Base-by-base conservation (phyloP, 805 yeast species). In the Metschnikowia lunata region DNA sequence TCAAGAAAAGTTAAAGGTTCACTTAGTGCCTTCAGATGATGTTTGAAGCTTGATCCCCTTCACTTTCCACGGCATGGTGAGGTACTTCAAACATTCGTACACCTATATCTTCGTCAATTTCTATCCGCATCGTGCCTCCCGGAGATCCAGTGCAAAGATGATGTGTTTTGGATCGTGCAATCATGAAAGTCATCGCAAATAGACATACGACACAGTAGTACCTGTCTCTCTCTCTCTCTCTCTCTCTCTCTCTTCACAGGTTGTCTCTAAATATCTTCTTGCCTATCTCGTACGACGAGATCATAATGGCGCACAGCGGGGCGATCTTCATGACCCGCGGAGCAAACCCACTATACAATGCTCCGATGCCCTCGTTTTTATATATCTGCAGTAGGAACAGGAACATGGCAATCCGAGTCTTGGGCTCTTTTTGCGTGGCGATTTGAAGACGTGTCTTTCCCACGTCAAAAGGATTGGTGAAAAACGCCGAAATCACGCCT, bases 231-330 rank as follows among this genome's bases (percentile, higher is more conserved):
- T 18, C 23, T 18, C 23, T 30, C 36, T 35, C 23, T 18, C 23
- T 18, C 23, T 5, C 23, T 18, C 3, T 18, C 23, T 18, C 23
- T 30, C 36, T 35, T 42, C 39, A 41, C 39, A 44, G 34, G 28
- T 34, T 53, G 31, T 50, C 53, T 43, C 55, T 63, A 52, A 71
- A 71, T 14, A 71, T 52, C 48, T 79, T 78, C 63, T 93, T 93
- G 26, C 95, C 85, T 36, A 90, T 71, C 62, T 93, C 99, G 61
- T 93, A 93, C 33, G 93, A 84, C 10, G 97, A 88, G 36, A 93
- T 89, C 99, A 93, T 93, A 32, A 93, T 91, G 1, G 99, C 99
- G 74, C 99, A 93, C 12, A 97, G 83, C 9, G 99, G 98, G 0
- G 97, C 96, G 26, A 93, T 85, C 60, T 93, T 93, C 62, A 91